phyloP scores from a whole-genome alignment of 495 filamentous ascomycete species.

The Neurospora sp. region DNA sequence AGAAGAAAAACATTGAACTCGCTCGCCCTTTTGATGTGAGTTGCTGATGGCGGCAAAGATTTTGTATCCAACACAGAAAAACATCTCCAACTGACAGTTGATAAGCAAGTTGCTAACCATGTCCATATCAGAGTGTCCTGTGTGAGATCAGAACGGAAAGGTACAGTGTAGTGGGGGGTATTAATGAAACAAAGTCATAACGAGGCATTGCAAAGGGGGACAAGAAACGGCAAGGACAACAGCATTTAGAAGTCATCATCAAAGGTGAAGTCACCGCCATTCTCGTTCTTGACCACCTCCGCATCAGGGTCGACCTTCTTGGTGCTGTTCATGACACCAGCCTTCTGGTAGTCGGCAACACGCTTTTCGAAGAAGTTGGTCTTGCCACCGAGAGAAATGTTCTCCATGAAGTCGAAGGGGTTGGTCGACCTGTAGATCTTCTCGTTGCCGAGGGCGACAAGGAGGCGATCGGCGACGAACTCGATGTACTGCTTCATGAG shows the following conservation, averaged over 20 bases:
- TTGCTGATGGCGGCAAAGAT: background rate
- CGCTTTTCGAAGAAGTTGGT: conserved; percentile 99
- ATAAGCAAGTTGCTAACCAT: background rate
- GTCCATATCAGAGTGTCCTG: background rate
- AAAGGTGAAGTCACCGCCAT: conserved; percentile 75
- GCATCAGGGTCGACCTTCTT: conserved; percentile 59
- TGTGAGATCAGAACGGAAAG: conserved; percentile 1
- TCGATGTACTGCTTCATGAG: conserved; percentile 99
- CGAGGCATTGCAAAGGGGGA: conserved; percentile 2
- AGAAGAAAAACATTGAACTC: background rate
- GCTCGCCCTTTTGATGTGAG: background rate
- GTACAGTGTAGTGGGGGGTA: conserved; percentile 6
- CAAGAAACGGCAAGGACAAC: background rate
- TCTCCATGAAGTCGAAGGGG: conserved; percentile 99
- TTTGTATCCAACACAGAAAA: background rate
- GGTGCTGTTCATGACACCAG: conserved; percentile 92
- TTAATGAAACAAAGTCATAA: conserved; percentile 9
- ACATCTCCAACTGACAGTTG: background rate
- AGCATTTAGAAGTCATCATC: conserved; percentile 87
- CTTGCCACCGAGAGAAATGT: conserved; percentile 96
- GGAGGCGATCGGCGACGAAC: conserved; percentile 93
- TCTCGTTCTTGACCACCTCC: conserved; percentile 45
- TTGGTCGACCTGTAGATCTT: conserved; percentile 90
- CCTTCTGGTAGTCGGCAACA: conserved; percentile 98
- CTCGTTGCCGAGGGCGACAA: conserved; percentile 82